Base-by-base conservation (phyloP, 495 filamentous ascomycete species). In the Hamigera avellanea region DNA sequence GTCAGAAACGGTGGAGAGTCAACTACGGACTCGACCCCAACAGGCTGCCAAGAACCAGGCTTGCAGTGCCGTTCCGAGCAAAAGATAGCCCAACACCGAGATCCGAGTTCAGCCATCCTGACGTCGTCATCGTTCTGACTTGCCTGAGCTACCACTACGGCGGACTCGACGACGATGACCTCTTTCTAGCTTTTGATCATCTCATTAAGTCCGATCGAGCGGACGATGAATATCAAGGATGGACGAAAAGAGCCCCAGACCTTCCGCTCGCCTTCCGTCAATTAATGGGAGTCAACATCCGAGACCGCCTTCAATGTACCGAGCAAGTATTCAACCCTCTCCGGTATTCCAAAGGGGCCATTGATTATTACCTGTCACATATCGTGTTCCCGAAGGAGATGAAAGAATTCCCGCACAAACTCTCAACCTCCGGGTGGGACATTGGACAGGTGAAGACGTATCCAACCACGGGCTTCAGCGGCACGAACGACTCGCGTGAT, bases 81-180 rank as follows among this genome's bases (percentile, higher is more conserved):
- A 89, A 86, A 42, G 81, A 80, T 33, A 69, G 46, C 14, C 81
- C 80, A 1, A 61, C 78, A 0, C 56, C 64, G 0, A 62, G 73
- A 2, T 72, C 82, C 0, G 82, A 87, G 43, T 86, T 81, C 52
- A 77, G 79, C 25, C 80, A 88, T 42, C 81, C 81, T 0, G 81
- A 88, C 48, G 72, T 78, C 0, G 62, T 69, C 21, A 78, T 86
- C 14, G 39, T 76, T 5, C 47, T 88, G n/a, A 85, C 83, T 0
- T 79, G 61, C 16, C 52, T 86, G 2, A 70, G 63, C 23, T 86
- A 82, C 48, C 86, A 86, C 45, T 81, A 85, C 37, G 53, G 56
- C 0, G 80, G 81, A 2, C 63, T 88, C 0, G 44, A 29, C 0
- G 50, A 73, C 28, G 53, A 66, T 0, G 67, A 86, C 5, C 49